A percentile compares a stretch with the other conserved stretches of the same genome.
These are phyloP conservation scores for Tilletia walkeri DNA, from an alignment of 1,284 basidiomycete species.

Conservation along the genomic window DNA sequence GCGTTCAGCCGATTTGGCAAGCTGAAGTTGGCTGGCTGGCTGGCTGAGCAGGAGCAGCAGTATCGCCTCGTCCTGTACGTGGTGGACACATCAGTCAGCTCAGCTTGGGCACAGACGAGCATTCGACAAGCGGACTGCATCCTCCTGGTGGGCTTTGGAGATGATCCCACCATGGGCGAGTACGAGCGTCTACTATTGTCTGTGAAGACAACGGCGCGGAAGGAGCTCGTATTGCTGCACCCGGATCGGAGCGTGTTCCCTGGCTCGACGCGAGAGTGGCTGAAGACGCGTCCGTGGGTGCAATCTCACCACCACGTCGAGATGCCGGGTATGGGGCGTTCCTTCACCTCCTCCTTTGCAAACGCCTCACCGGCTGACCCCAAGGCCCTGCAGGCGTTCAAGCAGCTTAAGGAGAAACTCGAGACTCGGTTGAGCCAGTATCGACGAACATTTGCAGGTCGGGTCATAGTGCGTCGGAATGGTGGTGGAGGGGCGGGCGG, in stretches of 20 bases:
- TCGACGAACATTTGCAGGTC: constrained; percentile 6
- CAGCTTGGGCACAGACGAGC: constrained; percentile 52
- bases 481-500: background rate
- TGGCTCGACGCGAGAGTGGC: constrained; percentile 92
- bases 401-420: constrained; percentile 78
- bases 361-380: constrained; percentile 63
- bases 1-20: constrained; percentile 56
- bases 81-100: constrained; percentile 52
- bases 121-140: constrained; percentile 81
- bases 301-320: constrained; percentile 89
- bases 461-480: background rate
- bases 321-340: constrained; percentile 64
- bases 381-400: constrained; percentile 77
- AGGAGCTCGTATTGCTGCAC: constrained; percentile 91
- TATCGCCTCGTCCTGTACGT: constrained; percentile 53
- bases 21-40: constrained; percentile 54
- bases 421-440: constrained; percentile 68
- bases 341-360: constrained; percentile 59
- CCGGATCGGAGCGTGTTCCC: constrained; percentile 83
- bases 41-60: constrained; percentile 52
- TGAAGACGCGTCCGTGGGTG: constrained; percentile 94
- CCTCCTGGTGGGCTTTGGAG: constrained; percentile 79
- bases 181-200: constrained; percentile 82
- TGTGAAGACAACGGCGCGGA: constrained; percentile 94
- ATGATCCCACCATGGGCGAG: constrained; percentile 82